Evolutionary conservation across 129 eudicot species (phyloP), one percentile per base, ranked within the genome.

Genomic region (Oenanthe sinensis): DNA sequence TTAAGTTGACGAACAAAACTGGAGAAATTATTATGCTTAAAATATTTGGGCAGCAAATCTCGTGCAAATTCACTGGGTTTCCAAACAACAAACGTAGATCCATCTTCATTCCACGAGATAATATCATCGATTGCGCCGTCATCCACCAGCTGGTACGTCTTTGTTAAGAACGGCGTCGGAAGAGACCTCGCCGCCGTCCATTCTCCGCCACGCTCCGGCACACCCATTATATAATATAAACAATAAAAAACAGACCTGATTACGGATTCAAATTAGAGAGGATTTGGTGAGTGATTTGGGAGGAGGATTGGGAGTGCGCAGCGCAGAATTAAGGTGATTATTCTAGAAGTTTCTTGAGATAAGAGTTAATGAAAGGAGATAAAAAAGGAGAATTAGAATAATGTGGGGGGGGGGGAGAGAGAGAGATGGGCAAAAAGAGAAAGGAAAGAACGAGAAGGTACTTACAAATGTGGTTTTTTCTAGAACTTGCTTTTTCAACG

Each of bases 51-150:
- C 0, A 96, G 90, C 89, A 96, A 90, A 90, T 92, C 97, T 79
- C 85, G 85, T 17, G 99, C 99, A 36, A 96, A 96, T 68, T 92
- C 97, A 10, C 93, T 87, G 1, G 97, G 95, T 84, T 96, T 96
- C 99, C 99, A 96, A 0, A 96, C 99, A 77, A 96, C 82, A 82
- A 96, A 96, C 16, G 89, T 80, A 74, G 99, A 96, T 96, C 99
- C 99, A 39, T 96, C 97, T 22, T 90, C 97, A 68, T 92, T 96
- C 99, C 99, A 96, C 2, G 99, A 92, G 83, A 96, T 88, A 22
- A 96, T 81, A 71, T 92, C 97, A 80, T 96, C 91, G 28, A 89
- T 90, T 1, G 87, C 19, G 3, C 73, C 82, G 79, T 96, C 99
- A 2, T 96, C 99, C 0, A 96, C 97, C 14, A 96, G 89, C 87